Evolutionary conservation across 352 stramenopile species (phyloP), one percentile per base, ranked within the genome.

Genomic region (Phytophthora pinifolia): DNA sequence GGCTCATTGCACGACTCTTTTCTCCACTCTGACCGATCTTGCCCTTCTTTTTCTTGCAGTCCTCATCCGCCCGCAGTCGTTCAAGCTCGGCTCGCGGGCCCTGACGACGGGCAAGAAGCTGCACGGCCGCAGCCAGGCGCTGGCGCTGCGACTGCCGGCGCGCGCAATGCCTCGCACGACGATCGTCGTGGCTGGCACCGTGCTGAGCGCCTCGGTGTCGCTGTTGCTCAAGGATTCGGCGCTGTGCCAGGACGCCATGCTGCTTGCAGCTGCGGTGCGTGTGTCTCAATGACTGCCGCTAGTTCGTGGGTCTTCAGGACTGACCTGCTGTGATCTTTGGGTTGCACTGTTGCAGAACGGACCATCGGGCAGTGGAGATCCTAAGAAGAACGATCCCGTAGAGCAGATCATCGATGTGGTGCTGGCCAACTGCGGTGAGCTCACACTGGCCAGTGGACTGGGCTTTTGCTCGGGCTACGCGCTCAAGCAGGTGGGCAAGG

Each of bases 401-500:
- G 76, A 86, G 54, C 49, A 76, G 54, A 70, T 90, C 39, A 75
- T 93, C 29, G 79, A 93, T 39, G 60, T 75, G 39, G 67, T 86
- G 54, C 64, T 83, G 63, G 59, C 59, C 39, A 81, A 74, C 45
- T 76, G 73, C 39, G 82, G 84, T 15, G 79, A 92, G 55, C 76
- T 94, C 39, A 83, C 83, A 17, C 65, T 96, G 27, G 84, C 78
- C 8, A 62, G 74, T 9, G 71, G 68, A 0, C 59, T 93, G 30
- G 86, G 87, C 30, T 94, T 94, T 54, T 92, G 83, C 62, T 93
- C 86, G 9, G 87, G 86, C 25, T 92, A 91, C 55, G 86, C 87
- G 32, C 65, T 95, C 15, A 92, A 92, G 65, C 72, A 91, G 52
- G 73, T 89, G 35, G 87, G 86, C 54, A 93, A 94, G 64, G 59